Evolutionary conservation across 345 rosid genomes (phyloP).

Genomic region (Dipteronia dyeriana): DNA sequence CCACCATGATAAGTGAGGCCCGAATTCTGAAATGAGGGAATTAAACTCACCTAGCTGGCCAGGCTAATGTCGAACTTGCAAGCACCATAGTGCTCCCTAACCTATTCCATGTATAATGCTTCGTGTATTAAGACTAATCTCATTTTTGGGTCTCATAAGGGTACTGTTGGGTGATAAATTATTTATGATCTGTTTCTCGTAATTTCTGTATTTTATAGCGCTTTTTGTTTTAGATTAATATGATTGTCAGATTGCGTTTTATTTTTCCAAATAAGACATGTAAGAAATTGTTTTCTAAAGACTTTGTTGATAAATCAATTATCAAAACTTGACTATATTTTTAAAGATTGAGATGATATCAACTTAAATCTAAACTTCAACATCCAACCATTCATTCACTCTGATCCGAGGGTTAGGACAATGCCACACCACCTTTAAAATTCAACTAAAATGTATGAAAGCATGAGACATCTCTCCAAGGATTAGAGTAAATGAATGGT

Average conservation of each 20-base stretch:
- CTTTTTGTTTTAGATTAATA: neutral
- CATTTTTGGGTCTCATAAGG: neutral
- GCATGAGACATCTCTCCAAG: neutral
- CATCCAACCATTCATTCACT: neutral
- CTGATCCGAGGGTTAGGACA: neutral
- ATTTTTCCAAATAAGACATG: no score
- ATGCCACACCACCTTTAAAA: neutral
- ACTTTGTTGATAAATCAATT: neutral
- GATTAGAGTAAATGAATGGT: neutral
- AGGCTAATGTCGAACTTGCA: neutral
- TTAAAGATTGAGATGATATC: no score
- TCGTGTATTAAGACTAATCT: neutral
- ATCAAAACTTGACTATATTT: no score
- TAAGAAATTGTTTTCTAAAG: neutral
- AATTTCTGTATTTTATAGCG: neutral
- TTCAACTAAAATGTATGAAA: neutral
- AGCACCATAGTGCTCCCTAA: neutral
- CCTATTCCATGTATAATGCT: neutral
- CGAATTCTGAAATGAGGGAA: no score
- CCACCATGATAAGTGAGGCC: neutral
- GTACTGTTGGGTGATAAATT: neutral
- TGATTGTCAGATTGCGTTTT: neutral
- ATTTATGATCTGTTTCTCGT: neutral
- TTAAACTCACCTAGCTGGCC: no score
- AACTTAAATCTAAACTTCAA: no score